A percentile compares a stretch with the other conserved stretches of the same genome.
Conservation (phyloP, 2,329 filamentous ascomycete species). For the Orbilia quercus region DNA sequence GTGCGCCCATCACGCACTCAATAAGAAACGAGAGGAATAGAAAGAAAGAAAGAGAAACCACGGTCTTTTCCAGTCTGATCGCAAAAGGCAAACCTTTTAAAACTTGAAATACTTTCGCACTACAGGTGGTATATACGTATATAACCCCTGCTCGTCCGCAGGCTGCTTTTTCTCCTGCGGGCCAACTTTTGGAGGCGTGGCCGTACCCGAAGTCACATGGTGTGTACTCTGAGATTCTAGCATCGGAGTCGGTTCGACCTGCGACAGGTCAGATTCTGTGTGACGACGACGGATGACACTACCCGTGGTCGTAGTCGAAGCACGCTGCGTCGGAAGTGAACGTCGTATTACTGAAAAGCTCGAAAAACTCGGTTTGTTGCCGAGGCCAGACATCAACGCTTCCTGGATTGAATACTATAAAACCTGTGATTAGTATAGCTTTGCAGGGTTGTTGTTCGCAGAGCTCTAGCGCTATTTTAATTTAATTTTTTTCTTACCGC, state of each 20-base stretch:
- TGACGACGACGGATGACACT: constrained; percentile 36
- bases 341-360: constrained; percentile 44
- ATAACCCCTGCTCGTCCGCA: neutral
- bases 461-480: neutral
- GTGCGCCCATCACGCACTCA: no score
- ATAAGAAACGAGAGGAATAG: neutral
- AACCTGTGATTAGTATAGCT: constrained; percentile 10
- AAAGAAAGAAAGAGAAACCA: neutral
- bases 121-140: constrained; percentile 39
- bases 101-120: constrained; percentile 49
- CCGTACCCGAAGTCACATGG: constrained; percentile 52
- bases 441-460: neutral
- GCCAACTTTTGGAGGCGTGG: constrained; percentile 34
- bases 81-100: no score
- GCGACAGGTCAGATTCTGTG: constrained; percentile 47
- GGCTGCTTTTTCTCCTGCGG: constrained; percentile 13
- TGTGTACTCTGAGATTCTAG: constrained; percentile 21
- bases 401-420: constrained; percentile 47
- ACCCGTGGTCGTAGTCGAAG: constrained; percentile 17
- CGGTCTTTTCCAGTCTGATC: no score
- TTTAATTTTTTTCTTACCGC: constrained; percentile 28
- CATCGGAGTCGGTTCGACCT: constrained; percentile 35
- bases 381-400: constrained; percentile 47
- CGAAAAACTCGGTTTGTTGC: constrained; percentile 44
- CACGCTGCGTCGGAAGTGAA: constrained; percentile 44